Conservation (phyloP, 192 early-diverging fungal species). For the Coemansia javaensis region DNA sequence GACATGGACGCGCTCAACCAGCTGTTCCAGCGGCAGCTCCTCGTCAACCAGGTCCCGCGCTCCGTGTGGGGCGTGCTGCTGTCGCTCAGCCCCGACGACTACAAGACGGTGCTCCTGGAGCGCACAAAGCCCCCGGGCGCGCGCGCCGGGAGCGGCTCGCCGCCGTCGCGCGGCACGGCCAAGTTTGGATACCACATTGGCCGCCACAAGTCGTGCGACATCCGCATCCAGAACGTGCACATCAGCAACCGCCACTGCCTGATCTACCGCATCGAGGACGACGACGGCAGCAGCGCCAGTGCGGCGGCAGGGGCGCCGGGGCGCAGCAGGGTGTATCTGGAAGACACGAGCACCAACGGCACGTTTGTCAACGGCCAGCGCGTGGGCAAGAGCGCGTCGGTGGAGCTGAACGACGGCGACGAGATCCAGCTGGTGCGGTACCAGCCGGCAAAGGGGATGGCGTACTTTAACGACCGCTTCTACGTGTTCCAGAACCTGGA, state of each 20-base stretch:
- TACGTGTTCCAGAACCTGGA: slow-evolving; percentile 43
- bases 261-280: slow-evolving; percentile 43
- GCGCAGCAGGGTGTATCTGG: slow-evolving; percentile 29
- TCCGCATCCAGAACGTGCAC: slow-evolving; percentile 44
- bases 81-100: slow-evolving; percentile 46
- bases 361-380: slow-evolving; percentile 62
- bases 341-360: slow-evolving; percentile 64
- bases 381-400: slow-evolving; percentile 48
- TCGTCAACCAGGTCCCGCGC: slow-evolving; percentile 43
- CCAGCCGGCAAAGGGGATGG: slow-evolving; percentile 42
- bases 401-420: slow-evolving; percentile 59
- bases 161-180: slow-evolving; percentile 3
- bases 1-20: slow-evolving; percentile 46
- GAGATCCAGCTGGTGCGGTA: slow-evolving; percentile 56
- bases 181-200: slow-evolving; percentile 50
- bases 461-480: slow-evolving; percentile 44
- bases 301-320: background rate
- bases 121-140: slow-evolving; percentile 19
- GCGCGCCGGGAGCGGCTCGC: slow-evolving; percentile 1
- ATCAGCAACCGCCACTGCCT: slow-evolving; percentile 55
- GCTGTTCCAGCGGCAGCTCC: slow-evolving; percentile 45
- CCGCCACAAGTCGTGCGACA: slow-evolving; percentile 50
- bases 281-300: background rate
- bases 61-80: slow-evolving; percentile 52
- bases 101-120: slow-evolving; percentile 42